These are phyloP conservation scores for Candida sojae DNA, from an alignment of 1,139 yeast species.

Conservation along the genomic window DNA sequence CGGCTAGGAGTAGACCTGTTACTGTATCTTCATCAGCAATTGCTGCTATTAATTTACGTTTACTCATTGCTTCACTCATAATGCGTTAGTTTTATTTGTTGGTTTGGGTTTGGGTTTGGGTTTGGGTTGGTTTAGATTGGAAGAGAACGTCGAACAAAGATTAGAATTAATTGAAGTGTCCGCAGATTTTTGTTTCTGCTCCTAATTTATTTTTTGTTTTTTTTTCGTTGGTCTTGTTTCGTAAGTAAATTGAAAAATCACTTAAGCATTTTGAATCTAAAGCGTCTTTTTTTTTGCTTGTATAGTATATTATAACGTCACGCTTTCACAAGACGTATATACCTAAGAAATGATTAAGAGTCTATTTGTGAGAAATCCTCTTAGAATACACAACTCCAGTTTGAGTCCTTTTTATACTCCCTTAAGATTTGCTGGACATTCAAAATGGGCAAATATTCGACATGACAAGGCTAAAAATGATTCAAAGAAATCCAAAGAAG, in stretches of 20 bases:
- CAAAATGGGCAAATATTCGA: slow-evolving; percentile 93
- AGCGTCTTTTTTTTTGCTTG: too few relatives aligned
- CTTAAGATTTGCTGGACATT: slow-evolving; percentile 63
- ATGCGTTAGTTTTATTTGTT: neutral
- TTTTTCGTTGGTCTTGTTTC: too few relatives aligned
- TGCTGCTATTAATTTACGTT: slow-evolving; percentile 82
- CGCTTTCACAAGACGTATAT: neutral
- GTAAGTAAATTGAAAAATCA: too few relatives aligned
- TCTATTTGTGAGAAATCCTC: neutral
- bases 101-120: slow-evolving; percentile 15
- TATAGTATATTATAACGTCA: neutral
- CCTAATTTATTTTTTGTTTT: too few relatives aligned
- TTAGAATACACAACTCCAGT: neutral
- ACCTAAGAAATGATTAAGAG: slow-evolving; percentile 2
- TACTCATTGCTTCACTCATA: slow-evolving; percentile 46
- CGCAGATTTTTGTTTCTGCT: too few relatives aligned
- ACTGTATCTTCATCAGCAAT: slow-evolving; percentile 98
- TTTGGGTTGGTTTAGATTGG: neutral
- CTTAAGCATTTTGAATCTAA: too few relatives aligned
- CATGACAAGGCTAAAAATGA: slow-evolving; percentile 95
- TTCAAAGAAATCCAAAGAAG: slow-evolving; percentile 68
- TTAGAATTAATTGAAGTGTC: too few relatives aligned
- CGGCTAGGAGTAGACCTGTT: slow-evolving; percentile 94
- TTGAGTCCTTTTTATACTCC: neutral
- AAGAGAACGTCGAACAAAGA: neutral